Percentiles rank a stretch among this genome's conserved stretches.
Evolutionary conservation across 2,329 filamentous ascomycete genomes (phyloP).

Genomic region (Aspergillus glaucus): DNA sequence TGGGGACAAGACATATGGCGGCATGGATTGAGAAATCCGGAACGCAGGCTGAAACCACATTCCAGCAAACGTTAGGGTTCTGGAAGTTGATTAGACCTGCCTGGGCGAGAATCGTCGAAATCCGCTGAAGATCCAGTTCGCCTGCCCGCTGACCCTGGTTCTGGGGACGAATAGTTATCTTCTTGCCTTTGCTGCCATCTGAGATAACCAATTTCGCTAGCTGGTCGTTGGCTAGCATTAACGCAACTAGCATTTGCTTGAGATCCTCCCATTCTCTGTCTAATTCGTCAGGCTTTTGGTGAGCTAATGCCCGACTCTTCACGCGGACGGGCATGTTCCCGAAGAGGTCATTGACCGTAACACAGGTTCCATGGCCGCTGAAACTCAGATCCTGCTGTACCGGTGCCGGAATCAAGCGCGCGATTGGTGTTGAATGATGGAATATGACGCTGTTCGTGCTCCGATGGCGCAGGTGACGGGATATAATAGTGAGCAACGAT

Average conservation of each 20-base stretch:
- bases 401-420: constrained; percentile 57
- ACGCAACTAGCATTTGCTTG: constrained; percentile 51
- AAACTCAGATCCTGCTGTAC: constrained; percentile 51
- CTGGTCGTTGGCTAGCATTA: constrained; percentile 65
- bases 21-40: constrained; percentile 59
- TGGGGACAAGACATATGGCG: constrained; percentile 63
- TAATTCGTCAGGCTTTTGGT: constrained; percentile 47
- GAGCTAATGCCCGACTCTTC: constrained; percentile 62
- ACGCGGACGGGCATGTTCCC: constrained; percentile 86
- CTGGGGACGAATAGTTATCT: constrained; percentile 26
- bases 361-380: constrained; percentile 64
- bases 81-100: constrained; percentile 54
- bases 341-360: constrained; percentile 74
- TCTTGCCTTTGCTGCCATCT: constrained; percentile 42
- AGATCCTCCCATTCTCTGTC: constrained; percentile 62
- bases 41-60: constrained; percentile 62
- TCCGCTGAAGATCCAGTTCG: constrained; percentile 22
- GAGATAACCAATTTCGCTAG: constrained; percentile 53
- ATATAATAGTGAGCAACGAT: constrained; percentile 70
- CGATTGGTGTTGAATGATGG: constrained; percentile 62
- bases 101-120: constrained; percentile 57
- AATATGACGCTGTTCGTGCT: constrained; percentile 59
- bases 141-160: neutral
- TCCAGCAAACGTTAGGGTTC: constrained; percentile 54
- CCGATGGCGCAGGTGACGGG: constrained; percentile 50